Evolutionary conservation across 768 basidiomycete species (phyloP), one percentile per base, ranked within the genome.

Genomic region (Phanerodontia chrysosporium): DNA sequence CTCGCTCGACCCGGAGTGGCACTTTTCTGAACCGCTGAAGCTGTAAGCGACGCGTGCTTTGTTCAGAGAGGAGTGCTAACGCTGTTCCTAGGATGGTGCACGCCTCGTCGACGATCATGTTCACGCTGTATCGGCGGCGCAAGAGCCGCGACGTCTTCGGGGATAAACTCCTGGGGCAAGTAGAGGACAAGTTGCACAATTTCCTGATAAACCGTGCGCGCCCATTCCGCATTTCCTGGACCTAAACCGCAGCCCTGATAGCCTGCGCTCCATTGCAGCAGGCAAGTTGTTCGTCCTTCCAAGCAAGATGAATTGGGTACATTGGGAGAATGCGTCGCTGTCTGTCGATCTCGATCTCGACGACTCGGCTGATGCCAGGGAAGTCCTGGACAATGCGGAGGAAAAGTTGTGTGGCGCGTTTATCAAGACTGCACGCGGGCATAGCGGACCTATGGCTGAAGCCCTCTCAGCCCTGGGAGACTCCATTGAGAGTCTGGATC

Each of bases 1-100:
- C 29, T 39, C 21, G 13, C 59, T 56, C 13, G 30, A 55, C 18
- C 59, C 59, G 28, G 3, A 24, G n/a, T 60, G 59, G 59, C 29
- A 10, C 9, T 60, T 60, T 48, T 16, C 32, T 3, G 6, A 32
- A n/a, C 54, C 53, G 3, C 21, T 25, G n/a, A 60, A 25, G 9
- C 45, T 60, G 59, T 60, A 25, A 14, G 58, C 22, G 46, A 35
- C 3, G 13, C 56, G 12, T 12, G 24, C 35, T 51, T n/a, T 51
- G 24, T 25, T 28, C 14, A 6, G 25, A 12, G 6, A 25, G 22
- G 27, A 25, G 4, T 24, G 10, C 25, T 49, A 27, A 49, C 7
- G 18, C 9, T 25, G 25, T 25, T 49, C 16, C 5, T 13, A 61
- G 60, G 7, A 55, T 55, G 45, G 55, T 61, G 2, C 46, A 56